Percentiles rank a stretch among this genome's conserved stretches.
phyloP scores from a whole-genome alignment of 768 basidiomycete genomes.

The Crepidotus variabilis region DNA sequence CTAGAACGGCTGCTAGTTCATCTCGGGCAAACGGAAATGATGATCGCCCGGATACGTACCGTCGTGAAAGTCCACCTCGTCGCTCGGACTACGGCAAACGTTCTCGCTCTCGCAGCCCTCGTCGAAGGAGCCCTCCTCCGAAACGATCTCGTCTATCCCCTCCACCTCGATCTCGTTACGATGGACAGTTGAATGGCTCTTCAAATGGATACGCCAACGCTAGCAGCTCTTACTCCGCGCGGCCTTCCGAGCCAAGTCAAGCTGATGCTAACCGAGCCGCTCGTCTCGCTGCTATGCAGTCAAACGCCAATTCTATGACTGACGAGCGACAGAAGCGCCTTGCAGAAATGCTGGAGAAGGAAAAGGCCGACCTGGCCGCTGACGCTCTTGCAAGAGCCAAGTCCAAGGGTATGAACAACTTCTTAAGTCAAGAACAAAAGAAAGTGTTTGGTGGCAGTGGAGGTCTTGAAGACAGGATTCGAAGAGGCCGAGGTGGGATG shows the following conservation, averaged over 20 bases:
- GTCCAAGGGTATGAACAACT: conserved; percentile 75
- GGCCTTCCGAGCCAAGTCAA: conserved; percentile 5
- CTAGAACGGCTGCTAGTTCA: conserved; percentile 21
- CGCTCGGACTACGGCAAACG: conserved; percentile 35
- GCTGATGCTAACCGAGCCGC: conserved; percentile 62
- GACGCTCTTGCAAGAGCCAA: conserved; percentile 67
- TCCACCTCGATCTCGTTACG: conserved; percentile 16
- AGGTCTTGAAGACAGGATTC: conserved; percentile 76
- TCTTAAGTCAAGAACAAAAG: conserved; percentile 82
- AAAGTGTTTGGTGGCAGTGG: conserved; percentile 77
- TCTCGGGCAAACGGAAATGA: conserved; percentile 54
- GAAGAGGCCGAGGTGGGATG: conserved; percentile 66
- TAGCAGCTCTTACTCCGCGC: conserved; percentile 4
- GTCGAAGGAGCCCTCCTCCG: conserved; percentile 23
- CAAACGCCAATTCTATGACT: conserved; percentile 64
- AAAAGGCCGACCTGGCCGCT: conserved; percentile 72
- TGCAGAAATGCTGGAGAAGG: conserved; percentile 62
- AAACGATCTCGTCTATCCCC: conserved; percentile 54
- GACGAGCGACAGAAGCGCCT: conserved; percentile 72
- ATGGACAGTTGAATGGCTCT: conserved; percentile 16
- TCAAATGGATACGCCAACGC: conserved; percentile 6
- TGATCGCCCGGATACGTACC: conserved; percentile 24
- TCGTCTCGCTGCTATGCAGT: conserved; percentile 87
- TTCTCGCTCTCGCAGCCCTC: conserved; percentile 32
- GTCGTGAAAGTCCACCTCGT: conserved; percentile 14